Base-by-base conservation (phyloP, 805 yeast species). In the Candida nanaspora region DNA sequence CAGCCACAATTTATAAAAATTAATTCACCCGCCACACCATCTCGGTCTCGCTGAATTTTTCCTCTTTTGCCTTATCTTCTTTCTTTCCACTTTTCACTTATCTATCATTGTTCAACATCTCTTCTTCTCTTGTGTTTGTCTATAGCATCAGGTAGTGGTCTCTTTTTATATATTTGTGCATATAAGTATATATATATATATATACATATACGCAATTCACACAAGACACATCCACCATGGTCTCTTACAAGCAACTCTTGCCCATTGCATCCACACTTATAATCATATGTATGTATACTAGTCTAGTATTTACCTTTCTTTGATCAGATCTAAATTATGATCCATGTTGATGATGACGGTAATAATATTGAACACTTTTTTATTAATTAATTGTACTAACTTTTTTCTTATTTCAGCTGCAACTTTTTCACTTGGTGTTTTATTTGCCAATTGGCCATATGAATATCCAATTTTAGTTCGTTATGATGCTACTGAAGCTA, bases 361-460 rank as follows among this genome's bases (percentile, higher is more conserved):
- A n/a, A n/a, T n/a, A n/a, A n/a, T n/a, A n/a, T 15, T 21, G 4
- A 6, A 6, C 14, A 5, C 3, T 32, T 16, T 5, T n/a, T 18
- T 33, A 49, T 13, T 13, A 5, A 18, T 10, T 14, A n/a, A 21
- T 10, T 9, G 9, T 11, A 21, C 27, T 33, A 11, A 15, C 18
- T 33, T 21, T 21, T 33, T 9, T 7, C 15, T 16, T 21, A 6
- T 3, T 23, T 10, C 31, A 50, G 63, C 93, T 26, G 67, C 84
- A 16, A 80, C 88, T 23, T 91, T 89, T 62, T 73, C 82, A 13
- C 69, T 91, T 43, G 98, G 98, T 25, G 76, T 82, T 20, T 57
- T 87, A 36, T 84, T 76, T 57, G 73, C 83, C 35, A 86, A 87
- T 61, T 77, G 81, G 69, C 83, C 95, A 2, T 93, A 89, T 53